These are phyloP conservation scores for Talaromyces sp. DNA, from an alignment of 2,329 filamentous ascomycete species.

Conservation along the genomic window DNA sequence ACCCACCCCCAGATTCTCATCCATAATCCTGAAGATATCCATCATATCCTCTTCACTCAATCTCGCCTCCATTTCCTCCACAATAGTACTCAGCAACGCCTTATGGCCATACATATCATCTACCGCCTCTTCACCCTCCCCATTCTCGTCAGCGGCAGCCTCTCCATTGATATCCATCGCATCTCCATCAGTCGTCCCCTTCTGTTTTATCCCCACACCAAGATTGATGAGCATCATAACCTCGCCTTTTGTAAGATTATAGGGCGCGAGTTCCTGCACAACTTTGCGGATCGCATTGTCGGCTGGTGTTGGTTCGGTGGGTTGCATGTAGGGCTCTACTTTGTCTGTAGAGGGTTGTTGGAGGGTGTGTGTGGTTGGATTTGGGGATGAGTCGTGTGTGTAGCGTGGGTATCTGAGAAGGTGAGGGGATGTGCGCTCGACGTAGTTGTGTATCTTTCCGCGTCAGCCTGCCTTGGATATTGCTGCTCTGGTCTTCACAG, in stretches of 20 bases:
- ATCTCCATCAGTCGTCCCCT: neutral
- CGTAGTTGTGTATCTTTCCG: slow-evolving; percentile 42
- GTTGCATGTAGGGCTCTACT: slow-evolving; percentile 19
- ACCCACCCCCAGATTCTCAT: slow-evolving; percentile 28
- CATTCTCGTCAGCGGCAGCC: slow-evolving; percentile 21
- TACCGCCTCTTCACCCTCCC: slow-evolving; percentile 20
- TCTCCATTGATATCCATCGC: slow-evolving; percentile 19
- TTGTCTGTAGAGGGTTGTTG: slow-evolving; percentile 24
- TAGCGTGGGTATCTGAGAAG: slow-evolving; percentile 38
- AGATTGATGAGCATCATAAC: slow-evolving; percentile 47
- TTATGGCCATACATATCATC: slow-evolving; percentile 35
- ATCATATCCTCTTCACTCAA: slow-evolving; percentile 38
- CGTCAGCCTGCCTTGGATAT: neutral
- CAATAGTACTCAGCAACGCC: slow-evolving; percentile 39
- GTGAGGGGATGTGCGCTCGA: slow-evolving; percentile 39
- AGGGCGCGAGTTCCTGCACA: slow-evolving; percentile 37
- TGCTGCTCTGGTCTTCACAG: no score
- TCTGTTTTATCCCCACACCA: slow-evolving; percentile 34
- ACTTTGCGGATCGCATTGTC: slow-evolving; percentile 39
- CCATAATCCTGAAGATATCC: slow-evolving; percentile 36
- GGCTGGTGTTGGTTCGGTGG: slow-evolving; percentile 30
- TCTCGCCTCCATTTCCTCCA: slow-evolving; percentile 44
- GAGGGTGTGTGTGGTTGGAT: slow-evolving; percentile 1
- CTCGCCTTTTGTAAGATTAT: slow-evolving; percentile 46
- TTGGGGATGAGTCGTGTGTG: slow-evolving; percentile 16